Percentiles rank a stretch among this genome's conserved stretches.
Conservation (phyloP, 2,329 filamentous ascomycete genomes). For the Aspergillus fumigatus region DNA sequence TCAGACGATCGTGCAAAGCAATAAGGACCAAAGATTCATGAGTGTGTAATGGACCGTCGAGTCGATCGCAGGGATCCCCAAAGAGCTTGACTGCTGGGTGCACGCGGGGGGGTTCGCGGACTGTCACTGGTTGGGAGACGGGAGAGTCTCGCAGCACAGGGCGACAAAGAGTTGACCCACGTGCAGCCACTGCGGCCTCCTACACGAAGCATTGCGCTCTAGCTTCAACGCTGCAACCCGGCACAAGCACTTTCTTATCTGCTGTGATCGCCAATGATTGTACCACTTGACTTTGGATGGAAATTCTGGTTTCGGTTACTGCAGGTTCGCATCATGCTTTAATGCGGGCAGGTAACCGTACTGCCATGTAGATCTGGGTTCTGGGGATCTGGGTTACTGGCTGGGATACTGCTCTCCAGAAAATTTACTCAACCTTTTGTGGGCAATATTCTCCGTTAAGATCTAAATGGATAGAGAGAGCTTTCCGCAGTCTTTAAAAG, state of each 20-base stretch:
- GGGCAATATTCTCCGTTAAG: background rate
- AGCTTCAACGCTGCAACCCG: background rate
- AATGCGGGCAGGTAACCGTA: background rate
- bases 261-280: background rate
- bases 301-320: background rate
- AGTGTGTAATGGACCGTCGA: background rate
- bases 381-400: too few relatives aligned
- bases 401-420: background rate
- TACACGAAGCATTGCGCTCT: background rate
- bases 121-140: conserved; percentile 3
- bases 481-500: conserved; percentile 48
- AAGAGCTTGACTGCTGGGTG: conserved; percentile 4
- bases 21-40: background rate
- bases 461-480: conserved; percentile 5
- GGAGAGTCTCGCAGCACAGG: background rate
- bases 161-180: conserved; percentile 2
- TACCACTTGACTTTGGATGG: background rate
- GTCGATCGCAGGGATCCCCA: background rate
- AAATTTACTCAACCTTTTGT: background rate
- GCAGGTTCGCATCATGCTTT: background rate
- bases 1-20: background rate
- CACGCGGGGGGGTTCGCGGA: conserved; percentile 6
- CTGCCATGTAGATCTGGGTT: too few relatives aligned
- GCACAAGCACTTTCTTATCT: background rate
- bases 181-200: conserved; percentile 6